Conservation (phyloP, 2,329 filamentous ascomycete genomes). For the Cladosporium austrohemisphaericum region DNA sequence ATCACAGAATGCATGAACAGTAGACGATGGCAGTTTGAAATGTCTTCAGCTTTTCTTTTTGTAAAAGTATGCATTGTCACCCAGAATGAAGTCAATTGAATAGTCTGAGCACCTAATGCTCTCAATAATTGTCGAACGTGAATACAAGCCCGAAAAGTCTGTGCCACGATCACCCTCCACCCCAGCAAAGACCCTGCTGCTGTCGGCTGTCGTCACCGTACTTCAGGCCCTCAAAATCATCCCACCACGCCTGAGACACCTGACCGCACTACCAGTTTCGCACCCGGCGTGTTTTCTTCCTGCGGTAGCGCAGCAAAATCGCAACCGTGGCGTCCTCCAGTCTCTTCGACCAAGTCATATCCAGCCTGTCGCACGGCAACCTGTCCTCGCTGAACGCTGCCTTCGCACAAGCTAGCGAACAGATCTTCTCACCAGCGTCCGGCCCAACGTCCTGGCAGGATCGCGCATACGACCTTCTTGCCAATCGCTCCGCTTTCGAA, state of each 20-base stretch:
- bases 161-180: too few species aligned
- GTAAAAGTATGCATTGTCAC: too few species aligned
- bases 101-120: too few species aligned
- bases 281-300: slow-evolving; percentile 12
- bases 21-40: too few species aligned
- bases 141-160: too few species aligned
- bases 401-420: slow-evolving; percentile 18
- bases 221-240: slow-evolving; percentile 1
- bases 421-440: slow-evolving; percentile 9
- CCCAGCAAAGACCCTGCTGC: slow-evolving; percentile 7
- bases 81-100: too few species aligned
- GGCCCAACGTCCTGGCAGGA: slow-evolving; percentile 14
- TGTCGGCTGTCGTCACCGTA: slow-evolving; percentile 4
- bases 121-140: too few species aligned
- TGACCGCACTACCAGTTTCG: slow-evolving; percentile 13
- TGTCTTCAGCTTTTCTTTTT: too few species aligned
- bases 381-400: slow-evolving; percentile 20
- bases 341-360: slow-evolving; percentile 21
- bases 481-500: slow-evolving; percentile 27
- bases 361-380: slow-evolving; percentile 18
- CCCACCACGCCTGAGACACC: not conserved
- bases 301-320: slow-evolving; percentile 14
- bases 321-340: slow-evolving; percentile 29
- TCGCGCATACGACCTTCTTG: slow-evolving; percentile 24
- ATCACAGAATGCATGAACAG: too few species aligned